Conservation (phyloP, 305 asterid genomes). For the Fraxinus dipetala region DNA sequence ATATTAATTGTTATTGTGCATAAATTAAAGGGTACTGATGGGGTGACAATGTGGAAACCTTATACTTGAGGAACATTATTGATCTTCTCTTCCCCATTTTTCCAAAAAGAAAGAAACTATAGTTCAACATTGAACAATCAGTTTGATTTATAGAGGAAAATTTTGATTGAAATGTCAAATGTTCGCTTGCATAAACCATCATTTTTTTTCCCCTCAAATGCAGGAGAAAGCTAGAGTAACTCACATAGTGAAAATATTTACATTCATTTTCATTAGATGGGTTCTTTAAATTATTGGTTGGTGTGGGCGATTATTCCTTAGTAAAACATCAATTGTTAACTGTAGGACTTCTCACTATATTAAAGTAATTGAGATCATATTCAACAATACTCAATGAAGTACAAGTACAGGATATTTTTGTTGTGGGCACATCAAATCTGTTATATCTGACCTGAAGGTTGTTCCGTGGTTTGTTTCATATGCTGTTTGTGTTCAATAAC, state of each 20-base stretch:
- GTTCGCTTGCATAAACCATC: not conserved
- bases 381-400: not conserved
- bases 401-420: not conserved
- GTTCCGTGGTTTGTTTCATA: not conserved
- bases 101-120: not conserved
- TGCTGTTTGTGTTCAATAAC: not conserved
- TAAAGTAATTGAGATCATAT: not conserved
- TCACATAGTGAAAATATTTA: not conserved
- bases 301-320: not conserved
- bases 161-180: not conserved
- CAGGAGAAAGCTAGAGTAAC: not conserved
- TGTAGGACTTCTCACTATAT: not conserved
- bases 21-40: not conserved
- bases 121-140: not conserved
- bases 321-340: not conserved
- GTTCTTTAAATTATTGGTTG: not conserved
- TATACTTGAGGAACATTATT: not conserved
- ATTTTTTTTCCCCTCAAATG: not conserved
- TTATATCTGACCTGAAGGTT: not conserved
- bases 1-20: not conserved
- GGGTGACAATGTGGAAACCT: not conserved
- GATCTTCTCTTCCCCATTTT: not conserved
- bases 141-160: not conserved
- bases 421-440: not conserved
- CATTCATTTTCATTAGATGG: not conserved